These are phyloP conservation scores for Gossypium mustelinum DNA, from an alignment of 345 rosid species.

Conservation along the genomic window DNA sequence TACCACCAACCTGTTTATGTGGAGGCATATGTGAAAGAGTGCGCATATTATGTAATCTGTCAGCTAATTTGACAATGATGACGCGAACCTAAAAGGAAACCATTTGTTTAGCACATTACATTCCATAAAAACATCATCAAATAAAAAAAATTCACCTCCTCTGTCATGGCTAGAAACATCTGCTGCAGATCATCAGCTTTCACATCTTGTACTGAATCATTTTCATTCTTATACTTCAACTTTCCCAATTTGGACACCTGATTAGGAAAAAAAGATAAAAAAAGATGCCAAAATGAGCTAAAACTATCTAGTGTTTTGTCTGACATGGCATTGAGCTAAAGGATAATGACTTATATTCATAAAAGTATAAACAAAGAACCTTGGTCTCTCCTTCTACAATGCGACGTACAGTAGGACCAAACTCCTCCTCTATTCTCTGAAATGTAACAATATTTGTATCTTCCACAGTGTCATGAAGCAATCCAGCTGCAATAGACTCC, in stretches of 20 bases:
- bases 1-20: conserved; percentile 75
- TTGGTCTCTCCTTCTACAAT: conserved; percentile 99
- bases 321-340: conserved; percentile 6
- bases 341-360: not conserved
- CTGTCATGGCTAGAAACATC: conserved; percentile 98
- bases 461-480: conserved; percentile 96
- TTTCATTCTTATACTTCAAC: conserved; percentile 72
- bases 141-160: conserved; percentile 49
- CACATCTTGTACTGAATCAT: conserved; percentile 75
- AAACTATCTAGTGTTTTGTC: conserved; percentile 1
- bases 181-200: conserved; percentile 98
- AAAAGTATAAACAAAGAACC: conserved; percentile 41
- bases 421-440: conserved; percentile 85
- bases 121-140: conserved; percentile 10
- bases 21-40: conserved; percentile 93
- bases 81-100: conserved; percentile 71
- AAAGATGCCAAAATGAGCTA: conserved; percentile 9
- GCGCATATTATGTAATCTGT: conserved; percentile 98
- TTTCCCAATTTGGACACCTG: conserved; percentile 97
- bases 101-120: conserved; percentile 15
- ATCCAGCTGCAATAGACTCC: conserved; percentile 96
- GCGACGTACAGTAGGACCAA: conserved; percentile 79
- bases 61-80: conserved; percentile 96
- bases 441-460: conserved; percentile 91
- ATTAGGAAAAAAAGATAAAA: conserved; percentile 15